Evolutionary conservation across 495 filamentous ascomycete genomes (phyloP), one percentile per base, ranked within the genome.

Genomic region (Rusavskia elegans): DNA sequence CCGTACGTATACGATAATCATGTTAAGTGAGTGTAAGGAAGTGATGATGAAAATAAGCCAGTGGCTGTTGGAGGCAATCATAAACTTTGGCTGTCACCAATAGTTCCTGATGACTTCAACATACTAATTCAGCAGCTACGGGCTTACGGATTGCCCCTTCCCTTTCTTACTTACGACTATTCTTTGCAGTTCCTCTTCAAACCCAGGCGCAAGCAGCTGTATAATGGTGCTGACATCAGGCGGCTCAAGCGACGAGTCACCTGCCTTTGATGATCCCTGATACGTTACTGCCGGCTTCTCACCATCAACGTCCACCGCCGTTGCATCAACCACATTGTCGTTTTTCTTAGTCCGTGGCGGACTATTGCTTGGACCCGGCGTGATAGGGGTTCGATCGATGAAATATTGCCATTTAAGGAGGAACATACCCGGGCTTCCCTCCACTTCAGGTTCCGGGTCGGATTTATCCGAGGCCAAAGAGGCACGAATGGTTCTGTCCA

Each of bases 341-440:
- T 71, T 73, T 48, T 63, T 68, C 3, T 76, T 80, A n/a, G 50
- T 63, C n/a, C 79, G 62, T 0, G 77, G 57, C 13, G 59, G 57
- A 0, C 75, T 77, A 16, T 58, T 58, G 0, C 64, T 61, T 11
- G 57, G 59, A 1, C 62, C 69, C 6, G 81, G 81, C 9, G 76
- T 81, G 19, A 85, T 72, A 16, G 68, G 50, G 0, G 80, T 80
- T 7, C 65, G 60, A 57, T 85, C 76, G 23, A 85, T 66, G 8
- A 83, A 65, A 17, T 70, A 57, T 60, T 84, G 76, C 82, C 82
- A 85, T 38, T 75, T 69, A 0, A 71, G 66, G 39, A 84, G 69
- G 57, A 77, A 85, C 46, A 78, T 74, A 0, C 81, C 82, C 10
- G 82, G 81, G 0, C 80, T 46, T 16, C 80, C 10, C 66, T 63